phyloP scores from a whole-genome alignment of 2,329 filamentous ascomycete genomes.

The Endoconidiophora laricicola region DNA sequence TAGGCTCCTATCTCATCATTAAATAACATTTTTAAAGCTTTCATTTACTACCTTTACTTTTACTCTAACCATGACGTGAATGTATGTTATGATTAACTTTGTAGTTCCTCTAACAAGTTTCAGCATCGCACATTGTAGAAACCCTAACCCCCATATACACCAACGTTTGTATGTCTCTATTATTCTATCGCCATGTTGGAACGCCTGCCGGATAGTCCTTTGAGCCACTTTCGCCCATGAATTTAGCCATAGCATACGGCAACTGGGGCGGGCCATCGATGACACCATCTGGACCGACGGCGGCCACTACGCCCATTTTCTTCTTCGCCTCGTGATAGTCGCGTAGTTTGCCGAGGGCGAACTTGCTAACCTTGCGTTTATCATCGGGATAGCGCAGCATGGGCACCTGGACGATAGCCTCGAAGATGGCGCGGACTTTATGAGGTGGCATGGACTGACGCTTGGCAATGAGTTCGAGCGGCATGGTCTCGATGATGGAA shows the following conservation, averaged over 20 bases:
- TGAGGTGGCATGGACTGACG: conserved; percentile 26
- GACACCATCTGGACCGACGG: not conserved
- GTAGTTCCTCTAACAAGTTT: no score
- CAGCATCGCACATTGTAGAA: no score
- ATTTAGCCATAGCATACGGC: conserved; percentile 4
- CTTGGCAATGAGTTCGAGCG: conserved; percentile 28
- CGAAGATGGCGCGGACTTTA: conserved; percentile 30
- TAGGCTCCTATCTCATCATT: no score
- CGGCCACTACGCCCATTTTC: conserved; percentile 15
- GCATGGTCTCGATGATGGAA: conserved; percentile 29
- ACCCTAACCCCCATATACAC: no score
- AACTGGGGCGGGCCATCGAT: not conserved
- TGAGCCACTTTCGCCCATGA: conserved; percentile 10
- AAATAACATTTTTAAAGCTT: no score
- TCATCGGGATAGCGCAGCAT: conserved; percentile 29
- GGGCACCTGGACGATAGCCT: conserved; percentile 31
- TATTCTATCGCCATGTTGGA: not conserved
- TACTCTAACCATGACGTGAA: no score
- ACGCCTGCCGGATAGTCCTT: conserved; percentile 12
- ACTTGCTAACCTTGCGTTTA: conserved; percentile 22
- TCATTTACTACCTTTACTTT: no score
- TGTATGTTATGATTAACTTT: no score
- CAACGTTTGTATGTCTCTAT: no score
- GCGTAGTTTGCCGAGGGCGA: conserved; percentile 25
- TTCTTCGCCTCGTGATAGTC: conserved; percentile 28